A percentile compares a stretch with the other conserved stretches of the same genome.
Conservation (phyloP, 768 basidiomycete species). For the Collybia mongolica region DNA sequence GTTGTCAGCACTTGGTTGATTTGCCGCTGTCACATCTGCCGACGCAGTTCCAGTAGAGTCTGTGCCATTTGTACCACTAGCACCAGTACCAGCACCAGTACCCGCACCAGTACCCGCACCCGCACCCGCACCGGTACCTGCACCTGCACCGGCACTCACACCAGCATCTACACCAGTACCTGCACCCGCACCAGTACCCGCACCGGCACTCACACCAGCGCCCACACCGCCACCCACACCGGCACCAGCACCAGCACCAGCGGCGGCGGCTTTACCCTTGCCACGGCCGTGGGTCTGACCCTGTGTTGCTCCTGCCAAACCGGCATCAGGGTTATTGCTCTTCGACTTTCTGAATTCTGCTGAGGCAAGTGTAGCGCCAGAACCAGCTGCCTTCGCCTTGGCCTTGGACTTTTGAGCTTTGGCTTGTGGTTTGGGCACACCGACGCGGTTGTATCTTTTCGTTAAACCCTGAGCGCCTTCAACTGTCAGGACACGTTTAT, state of each 20-base stretch:
- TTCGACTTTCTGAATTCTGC: constrained; percentile 9
- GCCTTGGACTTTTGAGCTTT: neutral
- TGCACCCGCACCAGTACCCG: constrained; percentile 14
- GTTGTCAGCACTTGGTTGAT: constrained; percentile 37
- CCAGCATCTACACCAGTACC: constrained; percentile 39
- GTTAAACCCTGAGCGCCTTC: constrained; percentile 30
- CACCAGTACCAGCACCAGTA: constrained; percentile 3
- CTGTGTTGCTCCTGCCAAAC: neutral
- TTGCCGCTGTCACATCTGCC: constrained; percentile 36
- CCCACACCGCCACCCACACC: constrained; percentile 23
- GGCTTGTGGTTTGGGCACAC: constrained; percentile 18
- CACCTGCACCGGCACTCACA: constrained; percentile 3
- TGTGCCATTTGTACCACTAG: constrained; percentile 1
- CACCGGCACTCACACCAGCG: constrained; percentile 20
- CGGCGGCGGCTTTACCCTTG: constrained; percentile 5
- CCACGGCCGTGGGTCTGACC: constrained; percentile 2
- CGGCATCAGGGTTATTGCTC: neutral
- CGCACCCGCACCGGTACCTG: constrained; percentile 3
- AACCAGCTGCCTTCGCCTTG: constrained; percentile 10
- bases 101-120: constrained; percentile 19
- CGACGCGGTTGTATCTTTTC: constrained; percentile 35
- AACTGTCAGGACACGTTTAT: constrained; percentile 45
- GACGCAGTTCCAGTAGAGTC: constrained; percentile 2
- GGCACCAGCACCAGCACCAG: constrained; percentile 5
- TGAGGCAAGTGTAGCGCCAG: constrained; percentile 14